Evolutionary conservation across 2,329 filamentous ascomycete genomes (phyloP), one percentile per base, ranked within the genome.

Genomic region (Cercospora sp.): DNA sequence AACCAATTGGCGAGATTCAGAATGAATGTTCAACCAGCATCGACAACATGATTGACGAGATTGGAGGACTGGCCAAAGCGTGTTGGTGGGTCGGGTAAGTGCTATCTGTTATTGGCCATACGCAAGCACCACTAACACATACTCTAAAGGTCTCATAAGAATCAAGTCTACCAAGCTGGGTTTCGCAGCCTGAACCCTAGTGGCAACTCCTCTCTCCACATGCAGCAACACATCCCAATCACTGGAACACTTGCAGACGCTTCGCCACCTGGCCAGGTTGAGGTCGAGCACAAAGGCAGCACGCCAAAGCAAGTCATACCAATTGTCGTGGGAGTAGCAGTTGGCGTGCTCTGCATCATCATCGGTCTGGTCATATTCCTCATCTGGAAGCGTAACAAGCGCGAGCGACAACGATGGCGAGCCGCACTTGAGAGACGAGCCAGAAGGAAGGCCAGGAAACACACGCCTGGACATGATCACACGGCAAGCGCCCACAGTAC

Each of bases 111-210:
- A 5, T 21, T 28, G n/a, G 21, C 4, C 32, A 18, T 3, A 34
- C 3, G 21, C 55, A 9, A 13, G 34, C 30, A 43, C 26, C 16
- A 61, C 49, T 49, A 30, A 61, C 9, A n/a, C 13, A 3, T 18
- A 21, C 30, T n/a, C 21, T 21, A 21, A 34, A 68, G 66, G 45
- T 58, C 66, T 7, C 62, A 68, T 24, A 61, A 65, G 26, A 68
- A 68, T 28, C 66, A 68, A 40, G 66, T 68, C 12, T 68, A 68
- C n/a, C 66, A 68, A 61, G 66, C 66, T 10, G 66, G 66, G 6
- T 68, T 65, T 18, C 66, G 66, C 28, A 45, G 24, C 1, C 13
- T 68, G 34, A 68, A 68, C 9, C 57, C 66, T 26, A 59, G 30
- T 58, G 62, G 34, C 37, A 45, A 49, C 37, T 45, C 21, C 10